A percentile compares a stretch with the other conserved stretches of the same genome.
Conservation (phyloP, 495 filamentous ascomycete species). For the Penicillium canariense region DNA sequence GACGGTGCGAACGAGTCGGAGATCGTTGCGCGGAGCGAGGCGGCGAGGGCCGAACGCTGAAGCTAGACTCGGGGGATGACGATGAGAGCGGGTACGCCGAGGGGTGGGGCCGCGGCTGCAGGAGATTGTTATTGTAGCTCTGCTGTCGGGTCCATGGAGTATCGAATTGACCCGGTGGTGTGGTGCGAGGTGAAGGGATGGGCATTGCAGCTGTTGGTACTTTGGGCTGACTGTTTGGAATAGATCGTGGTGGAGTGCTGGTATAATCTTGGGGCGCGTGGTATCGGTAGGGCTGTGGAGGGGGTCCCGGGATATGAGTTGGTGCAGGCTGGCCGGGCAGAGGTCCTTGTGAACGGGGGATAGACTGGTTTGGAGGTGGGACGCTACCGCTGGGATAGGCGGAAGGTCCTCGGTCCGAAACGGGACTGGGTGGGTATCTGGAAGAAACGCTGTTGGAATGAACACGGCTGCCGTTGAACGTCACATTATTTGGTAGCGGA, state of each 20-base stretch:
- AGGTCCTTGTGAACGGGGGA: constrained; percentile 10
- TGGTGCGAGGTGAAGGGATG: constrained; percentile 13
- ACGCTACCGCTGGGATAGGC: constrained; percentile 17
- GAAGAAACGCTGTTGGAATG: constrained; percentile 22
- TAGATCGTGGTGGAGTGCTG: constrained; percentile 12
- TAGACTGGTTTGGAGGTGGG: constrained; percentile 15
- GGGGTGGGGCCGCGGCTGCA: constrained; percentile 15
- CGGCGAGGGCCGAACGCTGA: constrained; percentile 17
- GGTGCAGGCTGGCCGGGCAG: not conserved
- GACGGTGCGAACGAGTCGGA: constrained; percentile 18
- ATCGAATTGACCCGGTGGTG: constrained; percentile 21
- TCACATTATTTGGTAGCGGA: constrained; percentile 12
- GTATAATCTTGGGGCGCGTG: constrained; percentile 7
- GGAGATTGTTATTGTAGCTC: constrained; percentile 15
- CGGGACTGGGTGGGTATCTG: constrained; percentile 7
- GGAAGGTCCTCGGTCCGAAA: constrained; percentile 2
- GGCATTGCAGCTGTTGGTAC: constrained; percentile 7
- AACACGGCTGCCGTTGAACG: constrained; percentile 10
- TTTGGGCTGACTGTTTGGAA: constrained; percentile 14
- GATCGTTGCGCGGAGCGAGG: constrained; percentile 20
- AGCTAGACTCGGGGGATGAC: constrained; percentile 20
- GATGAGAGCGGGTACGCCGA: constrained; percentile 24
- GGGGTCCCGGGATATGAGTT: constrained; percentile 8
- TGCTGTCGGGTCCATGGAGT: constrained; percentile 8
- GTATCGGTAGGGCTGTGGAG: constrained; percentile 12